phyloP scores from a whole-genome alignment of 345 rosid species.

The Linum trigynum region DNA sequence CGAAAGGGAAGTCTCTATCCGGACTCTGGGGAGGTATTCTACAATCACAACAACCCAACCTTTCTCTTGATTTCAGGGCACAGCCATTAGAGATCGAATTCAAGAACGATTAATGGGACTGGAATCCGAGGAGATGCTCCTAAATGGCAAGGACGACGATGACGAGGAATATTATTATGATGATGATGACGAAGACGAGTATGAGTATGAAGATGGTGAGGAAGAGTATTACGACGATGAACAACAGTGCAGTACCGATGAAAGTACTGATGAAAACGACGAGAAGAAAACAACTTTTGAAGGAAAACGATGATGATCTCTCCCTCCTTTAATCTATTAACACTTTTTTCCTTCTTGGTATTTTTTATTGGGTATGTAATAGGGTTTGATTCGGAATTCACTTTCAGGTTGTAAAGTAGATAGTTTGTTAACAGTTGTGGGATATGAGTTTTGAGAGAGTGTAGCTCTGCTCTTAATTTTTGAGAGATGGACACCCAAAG shows the following conservation, averaged over 20 bases:
- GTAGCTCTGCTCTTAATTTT: too few species aligned
- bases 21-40: neutral
- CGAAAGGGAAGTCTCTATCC: neutral
- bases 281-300: conserved; percentile 11
- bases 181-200: conserved; percentile 12
- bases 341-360: too few species aligned
- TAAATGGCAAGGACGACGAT: conserved; percentile 28
- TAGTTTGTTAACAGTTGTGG: too few species aligned
- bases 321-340: too few species aligned
- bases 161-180: conserved; percentile 21
- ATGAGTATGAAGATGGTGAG: conserved; percentile 17
- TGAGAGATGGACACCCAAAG: too few species aligned
- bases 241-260: conserved; percentile 34
- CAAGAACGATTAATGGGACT: conserved; percentile 66
- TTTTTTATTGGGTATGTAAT: too few species aligned
- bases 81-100: conserved; percentile 75
- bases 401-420: too few species aligned
- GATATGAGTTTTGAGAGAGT: too few species aligned
- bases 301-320: conserved; percentile 3
- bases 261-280: conserved; percentile 31
- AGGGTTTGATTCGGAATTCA: too few species aligned
- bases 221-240: conserved; percentile 39
- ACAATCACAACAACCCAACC: neutral
- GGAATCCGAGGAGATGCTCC: conserved; percentile 23
- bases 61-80: conserved; percentile 37